Conservation (phyloP, 2,329 filamentous ascomycete genomes). For the Fusarium piperis region DNA sequence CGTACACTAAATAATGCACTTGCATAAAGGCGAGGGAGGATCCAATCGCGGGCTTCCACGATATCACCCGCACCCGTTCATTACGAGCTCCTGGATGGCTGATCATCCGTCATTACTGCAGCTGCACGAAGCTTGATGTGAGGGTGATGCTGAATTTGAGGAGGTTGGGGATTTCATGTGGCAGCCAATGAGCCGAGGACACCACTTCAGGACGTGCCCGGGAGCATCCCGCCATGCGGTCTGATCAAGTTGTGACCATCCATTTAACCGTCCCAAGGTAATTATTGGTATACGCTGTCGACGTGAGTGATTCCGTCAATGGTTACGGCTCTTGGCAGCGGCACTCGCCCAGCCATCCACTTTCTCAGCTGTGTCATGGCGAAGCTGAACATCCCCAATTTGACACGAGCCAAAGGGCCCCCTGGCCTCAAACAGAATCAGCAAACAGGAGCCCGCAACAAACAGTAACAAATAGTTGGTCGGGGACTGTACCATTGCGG, state of each 20-base stretch:
- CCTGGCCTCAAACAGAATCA: not conserved
- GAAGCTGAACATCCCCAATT: slow-evolving; percentile 17
- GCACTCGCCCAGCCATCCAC: slow-evolving; percentile 13
- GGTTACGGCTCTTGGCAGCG: slow-evolving; percentile 4
- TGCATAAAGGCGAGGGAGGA: slow-evolving; percentile 33
- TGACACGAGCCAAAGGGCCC: not conserved
- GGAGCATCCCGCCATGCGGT: slow-evolving; percentile 25
- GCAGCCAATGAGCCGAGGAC: slow-evolving; percentile 29
- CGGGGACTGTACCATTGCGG: slow-evolving; percentile 21
- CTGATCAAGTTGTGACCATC: slow-evolving; percentile 13
- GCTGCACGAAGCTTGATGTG: slow-evolving; percentile 30
- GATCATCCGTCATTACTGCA: slow-evolving; percentile 35
- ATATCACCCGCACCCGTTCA: slow-evolving; percentile 37
- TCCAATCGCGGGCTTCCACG: slow-evolving; percentile 48
- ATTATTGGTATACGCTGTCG: not conserved
- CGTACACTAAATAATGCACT: slow-evolving; percentile 40
- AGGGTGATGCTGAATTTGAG: slow-evolving; percentile 18
- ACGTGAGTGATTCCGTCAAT: not conserved
- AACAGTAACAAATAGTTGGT: slow-evolving; percentile 15
- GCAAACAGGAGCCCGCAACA: not conserved
- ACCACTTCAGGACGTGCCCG: slow-evolving; percentile 9
- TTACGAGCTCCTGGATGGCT: slow-evolving; percentile 39
- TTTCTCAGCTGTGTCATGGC: slow-evolving; percentile 1
- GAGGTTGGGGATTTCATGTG: slow-evolving; percentile 38
- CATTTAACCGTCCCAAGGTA: slow-evolving; percentile 1